Conservation (phyloP, 176 grass and related monocot species). For the Oryza glaberrima region DNA sequence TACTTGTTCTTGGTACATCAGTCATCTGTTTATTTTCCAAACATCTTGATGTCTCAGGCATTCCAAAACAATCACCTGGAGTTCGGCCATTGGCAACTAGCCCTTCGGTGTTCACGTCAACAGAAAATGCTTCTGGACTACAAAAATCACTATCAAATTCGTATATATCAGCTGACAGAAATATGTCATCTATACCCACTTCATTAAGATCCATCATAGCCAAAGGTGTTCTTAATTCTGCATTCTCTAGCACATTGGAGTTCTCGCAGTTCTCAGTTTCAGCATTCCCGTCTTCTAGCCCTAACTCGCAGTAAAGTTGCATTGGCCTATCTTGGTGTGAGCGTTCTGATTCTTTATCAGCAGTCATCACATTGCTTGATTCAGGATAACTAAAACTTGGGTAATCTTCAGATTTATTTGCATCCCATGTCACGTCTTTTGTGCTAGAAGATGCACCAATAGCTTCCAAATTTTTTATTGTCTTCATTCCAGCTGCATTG, state of each 20-base stretch:
- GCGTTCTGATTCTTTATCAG: background rate
- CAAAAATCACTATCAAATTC: constrained; percentile 34
- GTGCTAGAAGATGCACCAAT: too few relatives aligned
- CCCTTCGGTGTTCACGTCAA: constrained; percentile 6
- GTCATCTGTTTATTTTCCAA: constrained; percentile 16
- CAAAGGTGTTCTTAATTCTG: constrained; percentile 28
- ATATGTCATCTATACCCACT: constrained; percentile 41
- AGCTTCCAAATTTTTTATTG: too few relatives aligned
- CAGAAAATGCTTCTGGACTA: constrained; percentile 22
- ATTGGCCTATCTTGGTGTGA: background rate
- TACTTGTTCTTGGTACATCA: background rate
- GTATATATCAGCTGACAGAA: constrained; percentile 48
- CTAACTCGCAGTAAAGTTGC: background rate
- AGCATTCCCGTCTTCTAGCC: background rate
- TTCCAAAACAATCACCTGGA: background rate
- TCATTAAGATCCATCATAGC: constrained; percentile 45
- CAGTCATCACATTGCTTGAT: background rate
- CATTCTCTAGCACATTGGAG: background rate
- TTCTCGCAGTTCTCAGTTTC: background rate
- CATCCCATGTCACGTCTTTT: too few relatives aligned
- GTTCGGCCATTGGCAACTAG: background rate
- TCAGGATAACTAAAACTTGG: too few relatives aligned
- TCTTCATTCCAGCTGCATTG: too few relatives aligned
- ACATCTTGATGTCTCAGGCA: constrained; percentile 8
- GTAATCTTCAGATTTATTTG: too few relatives aligned